Conservation (phyloP, 164 flowering plant genomes). For the Piper betle region DNA sequence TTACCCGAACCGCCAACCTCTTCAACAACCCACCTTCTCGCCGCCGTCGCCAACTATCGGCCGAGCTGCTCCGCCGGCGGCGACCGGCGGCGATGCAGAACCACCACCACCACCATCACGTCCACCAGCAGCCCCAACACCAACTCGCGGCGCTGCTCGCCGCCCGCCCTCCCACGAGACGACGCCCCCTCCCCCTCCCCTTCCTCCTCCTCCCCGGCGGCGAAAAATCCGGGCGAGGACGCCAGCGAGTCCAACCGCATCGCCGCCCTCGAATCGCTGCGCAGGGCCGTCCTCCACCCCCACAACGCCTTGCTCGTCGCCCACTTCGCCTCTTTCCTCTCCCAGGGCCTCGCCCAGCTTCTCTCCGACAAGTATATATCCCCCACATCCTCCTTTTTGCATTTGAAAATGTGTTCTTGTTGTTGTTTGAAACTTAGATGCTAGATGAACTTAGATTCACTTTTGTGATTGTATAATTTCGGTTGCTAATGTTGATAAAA, state of each 20-base stretch:
- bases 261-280: conserved; percentile 69
- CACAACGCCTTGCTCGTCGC: conserved; percentile 71
- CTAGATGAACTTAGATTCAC: not conserved
- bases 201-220: not conserved
- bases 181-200: conserved; percentile 14
- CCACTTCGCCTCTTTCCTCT: conserved; percentile 76
- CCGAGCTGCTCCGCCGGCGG: not conserved
- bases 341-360: conserved; percentile 74
- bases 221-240: conserved; percentile 8
- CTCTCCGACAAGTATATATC: conserved; percentile 63
- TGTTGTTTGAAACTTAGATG: not conserved
- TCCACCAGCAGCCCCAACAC: conserved; percentile 84
- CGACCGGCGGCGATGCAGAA: conserved; percentile 50
- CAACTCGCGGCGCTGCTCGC: conserved; percentile 77
- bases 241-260: conserved; percentile 47
- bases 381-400: not conserved
- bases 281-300: conserved; percentile 66
- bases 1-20: too few species aligned
- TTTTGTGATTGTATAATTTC: too few species aligned
- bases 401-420: not conserved
- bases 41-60: not conserved
- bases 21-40: too few species aligned
- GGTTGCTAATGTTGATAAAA: too few species aligned
- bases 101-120: conserved; percentile 70
- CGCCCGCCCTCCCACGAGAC: conserved; percentile 58